phyloP scores from a whole-genome alignment of 768 basidiomycete species.

The Pisolithus albus region DNA sequence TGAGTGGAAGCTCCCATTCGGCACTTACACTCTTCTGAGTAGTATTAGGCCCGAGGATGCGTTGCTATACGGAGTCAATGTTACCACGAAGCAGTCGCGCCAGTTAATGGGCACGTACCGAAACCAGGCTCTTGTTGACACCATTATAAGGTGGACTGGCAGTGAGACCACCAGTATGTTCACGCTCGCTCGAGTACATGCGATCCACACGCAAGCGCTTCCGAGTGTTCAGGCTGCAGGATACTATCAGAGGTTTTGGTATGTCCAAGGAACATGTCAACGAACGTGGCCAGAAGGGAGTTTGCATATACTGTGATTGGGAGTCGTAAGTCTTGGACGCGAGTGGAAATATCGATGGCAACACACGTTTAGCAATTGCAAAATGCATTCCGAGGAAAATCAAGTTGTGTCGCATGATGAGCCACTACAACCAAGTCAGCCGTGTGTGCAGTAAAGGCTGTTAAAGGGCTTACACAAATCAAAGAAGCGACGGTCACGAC shows the following conservation, averaged over 20 bases:
- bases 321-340: background rate
- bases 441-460: background rate
- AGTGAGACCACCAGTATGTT: slow-evolving; percentile 8
- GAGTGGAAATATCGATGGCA: background rate
- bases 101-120: slow-evolving; percentile 10
- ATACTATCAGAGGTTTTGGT: background rate
- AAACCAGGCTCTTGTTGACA: slow-evolving; percentile 16
- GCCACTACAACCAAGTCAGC: slow-evolving; percentile 14
- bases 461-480: slow-evolving; percentile 21
- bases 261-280: background rate
- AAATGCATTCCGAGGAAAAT: slow-evolving; percentile 32
- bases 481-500: slow-evolving; percentile 28
- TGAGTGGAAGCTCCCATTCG: background rate
- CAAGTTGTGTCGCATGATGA: slow-evolving; percentile 29
- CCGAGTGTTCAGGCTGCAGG: slow-evolving; percentile 23
- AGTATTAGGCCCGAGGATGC: slow-evolving; percentile 15
- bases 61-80: slow-evolving; percentile 10
- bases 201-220: slow-evolving; percentile 24
- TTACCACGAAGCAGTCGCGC: background rate
- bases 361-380: slow-evolving; percentile 27
- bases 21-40: slow-evolving; percentile 19
- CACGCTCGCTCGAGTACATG: slow-evolving; percentile 22
- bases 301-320: slow-evolving; percentile 25
- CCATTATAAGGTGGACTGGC: slow-evolving; percentile 5
- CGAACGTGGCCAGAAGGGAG: slow-evolving; percentile 30